Base-by-base conservation (phyloP, 306 rosid genomes). In the Clitoria ternatea region DNA sequence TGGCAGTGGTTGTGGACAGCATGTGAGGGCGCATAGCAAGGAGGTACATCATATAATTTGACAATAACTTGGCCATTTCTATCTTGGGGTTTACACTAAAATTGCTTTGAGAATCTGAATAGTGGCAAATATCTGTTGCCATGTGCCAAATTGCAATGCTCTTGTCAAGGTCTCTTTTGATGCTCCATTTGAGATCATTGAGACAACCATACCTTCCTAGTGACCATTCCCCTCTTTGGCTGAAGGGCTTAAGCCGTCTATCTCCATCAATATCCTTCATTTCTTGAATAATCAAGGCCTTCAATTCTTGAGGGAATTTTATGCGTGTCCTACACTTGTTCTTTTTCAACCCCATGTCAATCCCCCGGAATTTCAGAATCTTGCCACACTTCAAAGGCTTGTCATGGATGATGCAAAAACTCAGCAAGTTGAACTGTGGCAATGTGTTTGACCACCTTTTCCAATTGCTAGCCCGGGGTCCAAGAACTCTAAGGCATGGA, bases 1-100 rank as follows among this genome's bases (percentile, higher is more conserved):
- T 78, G 24, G 75, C 70, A 0, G 90, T 88, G 22, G 86, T 73
- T 53, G 77, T 67, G 48, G 86, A 83, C 22, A 88, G 37, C 81
- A 88, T 86, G 4, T 81, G 85, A 60, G 93, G 84, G 2, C 87
- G 85, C 76, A 83, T 11, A 1, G 80, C 82, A 4, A 89, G 81
- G 71, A 89, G 88, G 61, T 82, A 89, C 88, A 89, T 89, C 89
- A 89, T 84, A 15, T 89, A 89, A 56, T 86, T 56, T 37, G 92
- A 84, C 59, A 89, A 13, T 13, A 77, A 56, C 36, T 32, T 80
- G 1, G 74, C 75, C 86, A 77, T 80, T 40, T 63, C 74, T 52
- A 63, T 29, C 30, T 62, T 50, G 27, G 72, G 18, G 64, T 55
- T 54, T 39, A 63, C 22, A 56, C 20, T 2, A n/a, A n/a, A n/a